A percentile compares a stretch with the other conserved stretches of the same genome.
phyloP scores from a whole-genome alignment of 2,329 filamentous ascomycete genomes.

The Microdochium paspali region DNA sequence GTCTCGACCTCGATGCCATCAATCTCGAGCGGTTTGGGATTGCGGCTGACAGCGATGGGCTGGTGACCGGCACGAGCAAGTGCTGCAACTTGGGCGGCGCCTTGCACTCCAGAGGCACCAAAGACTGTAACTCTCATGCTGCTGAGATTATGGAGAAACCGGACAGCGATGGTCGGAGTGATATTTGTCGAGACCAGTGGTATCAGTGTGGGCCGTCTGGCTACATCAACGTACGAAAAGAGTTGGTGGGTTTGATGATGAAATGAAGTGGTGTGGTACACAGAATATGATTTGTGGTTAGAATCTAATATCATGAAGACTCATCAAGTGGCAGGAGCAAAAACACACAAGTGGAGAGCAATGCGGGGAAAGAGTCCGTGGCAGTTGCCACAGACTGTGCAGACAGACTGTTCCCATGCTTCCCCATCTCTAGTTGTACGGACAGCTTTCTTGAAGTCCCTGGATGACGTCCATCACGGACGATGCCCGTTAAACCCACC shows the following conservation, averaged over 20 bases:
- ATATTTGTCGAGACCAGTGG: too few relatives aligned
- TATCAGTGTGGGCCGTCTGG: too few relatives aligned
- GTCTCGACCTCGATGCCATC: constrained; percentile 10
- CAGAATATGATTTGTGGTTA: not conserved
- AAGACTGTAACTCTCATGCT: constrained; percentile 18
- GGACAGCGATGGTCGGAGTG: not conserved
- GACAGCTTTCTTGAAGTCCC: too few relatives aligned
- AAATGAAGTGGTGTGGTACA: not conserved
- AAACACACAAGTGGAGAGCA: too few relatives aligned
- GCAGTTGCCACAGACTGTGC: too few relatives aligned
- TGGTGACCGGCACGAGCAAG: constrained; percentile 11
- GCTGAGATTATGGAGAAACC: not conserved
- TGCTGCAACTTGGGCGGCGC: constrained; percentile 13
- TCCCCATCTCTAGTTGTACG: too few relatives aligned
- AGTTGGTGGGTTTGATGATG: not conserved
- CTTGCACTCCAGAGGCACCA: constrained; percentile 16
- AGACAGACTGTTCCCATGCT: too few relatives aligned
- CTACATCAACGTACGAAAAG: too few relatives aligned
- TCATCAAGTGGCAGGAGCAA: too few relatives aligned
- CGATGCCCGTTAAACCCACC: too few relatives aligned
- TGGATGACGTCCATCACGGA: too few relatives aligned
- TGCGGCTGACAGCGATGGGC: constrained; percentile 15
- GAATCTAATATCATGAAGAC: not conserved
- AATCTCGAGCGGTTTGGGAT: constrained; percentile 8
- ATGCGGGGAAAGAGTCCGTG: too few relatives aligned